These are phyloP conservation scores for Kregervanrija fluxuum DNA, from an alignment of 805 yeast genomes.

Conservation along the genomic window DNA sequence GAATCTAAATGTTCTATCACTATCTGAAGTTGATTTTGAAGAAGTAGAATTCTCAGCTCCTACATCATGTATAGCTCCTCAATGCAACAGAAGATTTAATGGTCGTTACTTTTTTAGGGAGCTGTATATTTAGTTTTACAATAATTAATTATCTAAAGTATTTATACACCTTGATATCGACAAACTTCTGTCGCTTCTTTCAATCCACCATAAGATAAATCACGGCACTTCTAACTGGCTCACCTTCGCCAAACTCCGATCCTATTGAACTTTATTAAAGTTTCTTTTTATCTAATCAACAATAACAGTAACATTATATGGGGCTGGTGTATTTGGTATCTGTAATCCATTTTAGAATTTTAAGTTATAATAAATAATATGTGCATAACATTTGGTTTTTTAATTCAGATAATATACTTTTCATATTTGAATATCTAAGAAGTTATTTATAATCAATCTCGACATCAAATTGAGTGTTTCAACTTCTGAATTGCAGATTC, in stretches of 20 bases:
- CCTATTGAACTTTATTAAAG: background rate
- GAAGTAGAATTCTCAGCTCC: conserved; percentile 49
- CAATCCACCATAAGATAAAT: too few relatives aligned
- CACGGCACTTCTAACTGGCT: too few relatives aligned
- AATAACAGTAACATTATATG: too few relatives aligned
- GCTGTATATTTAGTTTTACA: conserved; percentile 31
- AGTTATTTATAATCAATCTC: too few relatives aligned
- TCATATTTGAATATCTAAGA: too few relatives aligned
- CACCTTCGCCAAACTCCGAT: background rate
- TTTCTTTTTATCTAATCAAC: background rate
- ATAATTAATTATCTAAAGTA: background rate
- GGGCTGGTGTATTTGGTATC: too few relatives aligned
- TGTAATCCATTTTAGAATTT: too few relatives aligned
- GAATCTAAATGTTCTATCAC: conserved; percentile 12
- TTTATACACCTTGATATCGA: conserved; percentile 19
- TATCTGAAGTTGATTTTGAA: conserved; percentile 24
- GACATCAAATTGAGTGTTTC: too few relatives aligned
- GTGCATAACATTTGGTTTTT: too few relatives aligned
- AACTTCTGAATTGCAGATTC: too few relatives aligned
- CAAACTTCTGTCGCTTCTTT: conserved; percentile 20
- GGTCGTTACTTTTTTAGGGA: conserved; percentile 49
- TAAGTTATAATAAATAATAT: too few relatives aligned
- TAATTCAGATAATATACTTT: too few relatives aligned
- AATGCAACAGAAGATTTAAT: conserved; percentile 39
- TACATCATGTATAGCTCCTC: conserved; percentile 45